Conservation (phyloP, 2,329 filamentous ascomycete genomes). For the Cladosporium sp. region DNA sequence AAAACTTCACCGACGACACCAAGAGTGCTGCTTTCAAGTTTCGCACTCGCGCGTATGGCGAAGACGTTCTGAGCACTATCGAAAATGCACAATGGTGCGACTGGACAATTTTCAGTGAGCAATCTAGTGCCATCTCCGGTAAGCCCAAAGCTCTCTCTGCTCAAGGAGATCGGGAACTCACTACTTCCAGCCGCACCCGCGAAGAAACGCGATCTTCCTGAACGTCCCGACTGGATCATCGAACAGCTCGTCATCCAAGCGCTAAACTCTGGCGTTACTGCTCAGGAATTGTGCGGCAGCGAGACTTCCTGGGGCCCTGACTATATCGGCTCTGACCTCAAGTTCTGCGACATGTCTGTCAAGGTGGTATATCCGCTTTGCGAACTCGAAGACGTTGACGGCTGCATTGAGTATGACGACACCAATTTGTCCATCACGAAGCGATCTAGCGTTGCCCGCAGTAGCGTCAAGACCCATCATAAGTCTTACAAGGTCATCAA, state of each 20-base stretch:
- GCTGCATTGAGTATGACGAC: background rate
- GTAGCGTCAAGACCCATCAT: background rate
- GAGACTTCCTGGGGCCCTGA: constrained; percentile 7
- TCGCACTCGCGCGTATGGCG: background rate
- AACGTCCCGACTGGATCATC: background rate
- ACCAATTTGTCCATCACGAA: background rate
- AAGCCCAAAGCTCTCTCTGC: background rate
- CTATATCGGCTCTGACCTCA: background rate
- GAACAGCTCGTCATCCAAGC: background rate
- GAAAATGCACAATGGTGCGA: background rate
- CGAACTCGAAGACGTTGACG: background rate
- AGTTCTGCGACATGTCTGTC: background rate
- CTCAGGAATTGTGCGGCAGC: background rate
- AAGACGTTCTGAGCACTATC: background rate
- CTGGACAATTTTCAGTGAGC: background rate
- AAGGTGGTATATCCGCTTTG: background rate
- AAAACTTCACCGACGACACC: background rate
- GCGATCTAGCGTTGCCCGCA: background rate
- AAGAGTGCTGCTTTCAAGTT: background rate
- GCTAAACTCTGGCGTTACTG: background rate
- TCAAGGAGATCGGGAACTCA: too few species aligned
- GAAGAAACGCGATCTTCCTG: too few species aligned
- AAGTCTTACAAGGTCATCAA: background rate
- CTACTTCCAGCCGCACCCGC: too few species aligned
- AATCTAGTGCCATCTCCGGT: background rate